Percentiles rank a stretch among this genome's conserved stretches.
Evolutionary conservation across 2,329 filamentous ascomycete species (phyloP).

Genomic region (Colletotrichum sp.): DNA sequence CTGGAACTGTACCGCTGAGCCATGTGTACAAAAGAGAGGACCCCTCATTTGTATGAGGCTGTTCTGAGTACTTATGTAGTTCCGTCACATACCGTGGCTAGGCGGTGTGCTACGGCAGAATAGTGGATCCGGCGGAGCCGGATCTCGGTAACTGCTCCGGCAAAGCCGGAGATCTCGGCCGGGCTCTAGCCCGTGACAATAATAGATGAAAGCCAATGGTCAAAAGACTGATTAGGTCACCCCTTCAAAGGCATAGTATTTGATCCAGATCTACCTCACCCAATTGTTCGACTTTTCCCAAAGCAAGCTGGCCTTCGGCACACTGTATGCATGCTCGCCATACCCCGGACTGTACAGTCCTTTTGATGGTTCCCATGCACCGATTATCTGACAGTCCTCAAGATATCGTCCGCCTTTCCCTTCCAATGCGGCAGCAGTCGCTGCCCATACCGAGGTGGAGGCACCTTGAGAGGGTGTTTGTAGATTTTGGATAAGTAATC

Average conservation of each 20-base stretch:
- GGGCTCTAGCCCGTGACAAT: no score
- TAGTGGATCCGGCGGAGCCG: no score
- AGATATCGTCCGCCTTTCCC: slow-evolving; percentile 51
- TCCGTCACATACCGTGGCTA: no score
- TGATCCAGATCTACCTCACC: background rate
- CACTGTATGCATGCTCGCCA: background rate
- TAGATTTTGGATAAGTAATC: background rate
- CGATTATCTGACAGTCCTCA: slow-evolving; percentile 39
- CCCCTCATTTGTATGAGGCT: no score
- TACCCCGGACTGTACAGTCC: background rate
- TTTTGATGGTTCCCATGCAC: background rate
- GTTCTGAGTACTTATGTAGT: no score
- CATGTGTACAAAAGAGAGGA: no score
- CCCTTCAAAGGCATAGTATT: background rate
- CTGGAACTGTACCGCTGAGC: no score
- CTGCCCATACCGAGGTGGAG: slow-evolving; percentile 49
- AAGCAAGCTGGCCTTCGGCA: background rate
- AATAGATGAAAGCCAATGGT: background rate
- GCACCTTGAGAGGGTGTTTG: slow-evolving; percentile 42
- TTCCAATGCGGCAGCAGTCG: slow-evolving; percentile 42
- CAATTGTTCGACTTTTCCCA: background rate
- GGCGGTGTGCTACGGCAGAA: no score
- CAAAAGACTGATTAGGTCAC: background rate
- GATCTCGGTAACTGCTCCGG: no score
- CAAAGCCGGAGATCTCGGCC: no score